Evolutionary conservation across 2,329 filamentous ascomycete genomes (phyloP).

Genomic region (Lecanicillium sp.): DNA sequence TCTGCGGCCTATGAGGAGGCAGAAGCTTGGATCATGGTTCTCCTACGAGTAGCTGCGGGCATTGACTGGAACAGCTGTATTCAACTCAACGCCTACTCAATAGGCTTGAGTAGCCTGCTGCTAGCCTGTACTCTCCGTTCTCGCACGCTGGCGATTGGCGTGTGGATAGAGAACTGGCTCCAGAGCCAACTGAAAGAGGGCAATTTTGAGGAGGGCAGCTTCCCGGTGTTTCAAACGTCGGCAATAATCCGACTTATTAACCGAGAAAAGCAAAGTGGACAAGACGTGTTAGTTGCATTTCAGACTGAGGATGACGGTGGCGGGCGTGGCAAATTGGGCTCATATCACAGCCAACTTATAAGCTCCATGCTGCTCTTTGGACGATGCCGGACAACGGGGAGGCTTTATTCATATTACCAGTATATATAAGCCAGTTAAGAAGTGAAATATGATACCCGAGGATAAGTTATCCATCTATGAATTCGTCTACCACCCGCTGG

Average conservation of each 20-base stretch:
- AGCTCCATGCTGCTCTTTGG: constrained; percentile 6
- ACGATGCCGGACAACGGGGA: constrained; percentile 7
- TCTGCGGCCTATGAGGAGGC: background rate
- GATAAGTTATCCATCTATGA: background rate
- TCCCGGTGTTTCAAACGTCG: constrained; percentile 14
- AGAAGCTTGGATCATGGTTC: constrained; percentile 12
- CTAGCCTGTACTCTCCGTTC: constrained; percentile 13
- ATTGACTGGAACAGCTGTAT: constrained; percentile 16
- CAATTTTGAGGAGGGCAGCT: constrained; percentile 15
- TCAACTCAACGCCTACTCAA: constrained; percentile 13
- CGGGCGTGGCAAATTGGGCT: constrained; percentile 9
- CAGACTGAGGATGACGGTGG: constrained; percentile 11
- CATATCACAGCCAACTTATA: constrained; percentile 9
- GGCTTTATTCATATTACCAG: background rate
- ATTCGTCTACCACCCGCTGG: constrained; percentile 35
- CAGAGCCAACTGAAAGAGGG: constrained; percentile 6
- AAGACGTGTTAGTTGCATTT: constrained; percentile 8
- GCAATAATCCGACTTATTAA: constrained; percentile 11
- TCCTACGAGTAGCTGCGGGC: constrained; percentile 14
- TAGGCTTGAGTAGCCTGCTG: constrained; percentile 14
- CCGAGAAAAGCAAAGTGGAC: constrained; percentile 8
- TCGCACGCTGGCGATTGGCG: constrained; percentile 3
- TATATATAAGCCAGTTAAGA: constrained; percentile 1
- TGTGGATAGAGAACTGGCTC: constrained; percentile 15
- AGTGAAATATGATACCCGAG: background rate